Conservation (phyloP, 805 yeast species). For the Wickerhamomyces xylosicus region DNA sequence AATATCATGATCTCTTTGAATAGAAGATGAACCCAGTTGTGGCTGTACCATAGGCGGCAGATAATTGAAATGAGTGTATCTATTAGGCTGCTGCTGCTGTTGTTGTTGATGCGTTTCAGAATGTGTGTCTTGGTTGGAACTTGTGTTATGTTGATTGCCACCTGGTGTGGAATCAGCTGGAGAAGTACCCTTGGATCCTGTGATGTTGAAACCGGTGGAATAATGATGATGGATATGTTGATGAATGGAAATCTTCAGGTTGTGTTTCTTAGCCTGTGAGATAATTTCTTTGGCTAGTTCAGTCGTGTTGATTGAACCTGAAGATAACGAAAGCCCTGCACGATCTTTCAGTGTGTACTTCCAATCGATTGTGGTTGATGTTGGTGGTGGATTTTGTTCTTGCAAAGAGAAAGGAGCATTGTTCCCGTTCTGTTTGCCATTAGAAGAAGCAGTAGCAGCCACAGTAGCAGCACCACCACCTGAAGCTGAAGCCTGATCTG, state of each 20-base stretch:
- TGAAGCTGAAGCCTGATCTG: too few relatives aligned
- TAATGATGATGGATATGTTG: slow-evolving; percentile 83
- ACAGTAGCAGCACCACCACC: neutral
- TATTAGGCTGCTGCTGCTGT: slow-evolving; percentile 31
- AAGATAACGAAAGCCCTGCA: slow-evolving; percentile 32
- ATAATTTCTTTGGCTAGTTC: slow-evolving; percentile 48
- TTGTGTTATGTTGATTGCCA: slow-evolving; percentile 8
- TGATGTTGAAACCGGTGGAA: slow-evolving; percentile 26
- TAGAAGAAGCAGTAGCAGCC: neutral
- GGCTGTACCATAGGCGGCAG: slow-evolving; percentile 70
- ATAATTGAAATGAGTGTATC: slow-evolving; percentile 67
- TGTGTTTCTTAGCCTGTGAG: slow-evolving; percentile 46
- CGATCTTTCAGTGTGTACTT: slow-evolving; percentile 41
- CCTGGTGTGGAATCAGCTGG: slow-evolving; percentile 13
- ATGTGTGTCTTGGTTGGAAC: neutral
- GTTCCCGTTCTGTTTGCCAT: neutral
- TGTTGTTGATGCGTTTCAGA: slow-evolving; percentile 11
- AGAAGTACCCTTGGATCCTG: slow-evolving; percentile 15
- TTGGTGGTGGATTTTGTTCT: slow-evolving; percentile 16
- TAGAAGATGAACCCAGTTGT: slow-evolving; percentile 48
- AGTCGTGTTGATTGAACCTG: slow-evolving; percentile 42
- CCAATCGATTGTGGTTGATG: slow-evolving; percentile 44
- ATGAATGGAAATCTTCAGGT: slow-evolving; percentile 59
- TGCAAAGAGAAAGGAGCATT: neutral
- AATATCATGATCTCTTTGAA: slow-evolving; percentile 32